Conservation (phyloP, 805 yeast species). For the Wickerhamomyces subpelliculosus region DNA sequence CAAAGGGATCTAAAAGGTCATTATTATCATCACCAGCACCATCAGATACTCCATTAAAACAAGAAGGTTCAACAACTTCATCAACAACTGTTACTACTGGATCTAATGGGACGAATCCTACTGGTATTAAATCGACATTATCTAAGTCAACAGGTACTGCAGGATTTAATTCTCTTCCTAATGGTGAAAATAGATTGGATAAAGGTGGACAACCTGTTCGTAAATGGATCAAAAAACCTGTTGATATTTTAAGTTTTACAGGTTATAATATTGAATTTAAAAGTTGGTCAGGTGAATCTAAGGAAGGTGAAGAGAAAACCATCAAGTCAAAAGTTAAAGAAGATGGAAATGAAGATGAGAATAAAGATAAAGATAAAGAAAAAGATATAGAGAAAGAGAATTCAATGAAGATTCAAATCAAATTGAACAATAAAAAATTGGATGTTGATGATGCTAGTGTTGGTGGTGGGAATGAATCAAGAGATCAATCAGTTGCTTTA, state of each 20-base stretch:
- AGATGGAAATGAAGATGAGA: neutral
- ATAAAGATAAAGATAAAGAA: slow-evolving; percentile 1
- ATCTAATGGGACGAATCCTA: neutral
- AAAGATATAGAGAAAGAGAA: neutral
- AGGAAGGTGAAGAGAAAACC: neutral
- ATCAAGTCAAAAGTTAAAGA: neutral
- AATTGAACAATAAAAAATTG: slow-evolving; percentile 14
- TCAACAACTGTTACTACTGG: neutral
- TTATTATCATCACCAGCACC: slow-evolving; percentile 1
- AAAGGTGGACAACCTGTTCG: slow-evolving; percentile 38
- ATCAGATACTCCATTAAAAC: too few relatives aligned
- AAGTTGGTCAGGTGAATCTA: slow-evolving; percentile 31
- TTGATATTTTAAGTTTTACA: slow-evolving; percentile 37
- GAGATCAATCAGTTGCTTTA: slow-evolving; percentile 16
- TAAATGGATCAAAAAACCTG: slow-evolving; percentile 34
- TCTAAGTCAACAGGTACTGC: too few relatives aligned
- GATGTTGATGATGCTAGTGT: slow-evolving; percentile 3
- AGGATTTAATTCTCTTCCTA: too few relatives aligned
- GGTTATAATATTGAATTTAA: slow-evolving; percentile 31
- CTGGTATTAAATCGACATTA: too few relatives aligned
- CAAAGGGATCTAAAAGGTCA: neutral
- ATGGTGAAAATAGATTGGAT: too few relatives aligned
- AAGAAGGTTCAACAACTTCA: slow-evolving; percentile 3
- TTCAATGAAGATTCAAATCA: slow-evolving; percentile 17
- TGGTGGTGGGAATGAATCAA: too few relatives aligned